Base-by-base conservation (phyloP, 306 rosid species). In the Betula pendula region DNA sequence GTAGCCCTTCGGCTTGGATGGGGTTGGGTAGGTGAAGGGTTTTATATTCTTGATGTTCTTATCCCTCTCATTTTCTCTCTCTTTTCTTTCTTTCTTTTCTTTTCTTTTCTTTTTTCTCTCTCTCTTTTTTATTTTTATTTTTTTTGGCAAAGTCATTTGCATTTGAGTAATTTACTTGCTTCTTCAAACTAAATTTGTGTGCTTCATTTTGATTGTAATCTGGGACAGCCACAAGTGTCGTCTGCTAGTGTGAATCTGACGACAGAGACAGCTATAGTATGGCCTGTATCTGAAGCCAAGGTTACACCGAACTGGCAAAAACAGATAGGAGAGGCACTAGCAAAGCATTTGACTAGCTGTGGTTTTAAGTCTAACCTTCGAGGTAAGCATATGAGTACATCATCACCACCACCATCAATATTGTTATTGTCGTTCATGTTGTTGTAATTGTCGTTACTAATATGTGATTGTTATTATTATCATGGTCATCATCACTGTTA, bases 241-340 rank as follows among this genome's bases (percentile, higher is more conserved):
- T 89, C 98, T 73, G 98, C 97, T 6, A 89, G 72, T 76, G 97
- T 95, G 70, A 95, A 89, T 77, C 88, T 95, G 70, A 60, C 92
- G 35, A 85, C 96, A 0, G 95, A 92, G 89, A 84, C 80, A 63
- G 98, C 97, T 77, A 72, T 86, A 14, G 89, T 95, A 67, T 88
- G 92, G 81, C 93, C 93, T 16, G 88, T 79, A 20, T 76, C 88
- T 8, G 89, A 87, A 82, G 86, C 85, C 33, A 92, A 88, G 87
- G 80, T 70, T 56, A 55, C 80, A 48, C 85, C 91, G 3, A 78
- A 86, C 75, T 85, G 93, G 93, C 84, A 86, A 35, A 75, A 80
- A 73, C 85, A 82, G 75, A 72, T 95, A 35, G 98, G 97, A 59
- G 93, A 89, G 81, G 84, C 83, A 78, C 98, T 95, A 70, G 98